phyloP scores from a whole-genome alignment of 805 yeast genomes.

The Clavispora phyllophila region DNA sequence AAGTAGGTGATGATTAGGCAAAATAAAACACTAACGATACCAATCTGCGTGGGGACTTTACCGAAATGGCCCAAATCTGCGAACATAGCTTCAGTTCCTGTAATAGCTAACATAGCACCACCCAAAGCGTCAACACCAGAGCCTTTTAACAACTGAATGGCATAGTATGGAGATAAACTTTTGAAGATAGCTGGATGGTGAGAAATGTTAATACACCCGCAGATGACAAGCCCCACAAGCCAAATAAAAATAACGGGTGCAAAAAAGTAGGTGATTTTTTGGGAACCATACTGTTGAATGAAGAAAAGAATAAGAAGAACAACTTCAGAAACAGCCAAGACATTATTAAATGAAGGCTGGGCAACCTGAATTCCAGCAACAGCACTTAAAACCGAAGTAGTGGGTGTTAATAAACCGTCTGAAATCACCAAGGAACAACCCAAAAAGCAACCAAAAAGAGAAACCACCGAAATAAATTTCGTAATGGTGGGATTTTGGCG shows the following conservation, averaged over 20 bases:
- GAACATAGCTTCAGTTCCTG: constrained; percentile 63
- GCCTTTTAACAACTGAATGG: constrained; percentile 37
- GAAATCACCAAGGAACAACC: constrained; percentile 56
- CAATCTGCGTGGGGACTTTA: constrained; percentile 42
- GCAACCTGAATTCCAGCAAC: constrained; percentile 53
- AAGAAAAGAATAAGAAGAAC: constrained; percentile 42
- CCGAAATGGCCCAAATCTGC: constrained; percentile 60
- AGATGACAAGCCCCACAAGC: constrained; percentile 40
- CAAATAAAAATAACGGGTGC: constrained; percentile 54
- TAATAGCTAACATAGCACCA: constrained; percentile 49
- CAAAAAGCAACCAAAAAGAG: constrained; percentile 39
- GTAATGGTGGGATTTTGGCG: constrained; percentile 21
- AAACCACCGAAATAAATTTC: constrained; percentile 26
- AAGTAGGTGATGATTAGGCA: constrained; percentile 47
- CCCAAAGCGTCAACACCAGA: constrained; percentile 42
- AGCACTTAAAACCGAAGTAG: constrained; percentile 57
- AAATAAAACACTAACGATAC: constrained; percentile 49
- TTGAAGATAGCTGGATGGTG: constrained; percentile 41
- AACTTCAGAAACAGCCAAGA: constrained; percentile 46
- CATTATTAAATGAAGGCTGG: constrained; percentile 39
- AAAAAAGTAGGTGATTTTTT: constrained; percentile 42
- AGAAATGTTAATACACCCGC: constrained; percentile 44
- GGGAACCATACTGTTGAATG: constrained; percentile 47
- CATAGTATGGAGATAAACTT: constrained; percentile 49
- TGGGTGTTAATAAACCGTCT: constrained; percentile 60